Percentiles rank a stretch among this genome's conserved stretches.
These are phyloP conservation scores for Xylariaceae sp. DNA, from an alignment of 2,329 filamentous ascomycete genomes.

Conservation along the genomic window DNA sequence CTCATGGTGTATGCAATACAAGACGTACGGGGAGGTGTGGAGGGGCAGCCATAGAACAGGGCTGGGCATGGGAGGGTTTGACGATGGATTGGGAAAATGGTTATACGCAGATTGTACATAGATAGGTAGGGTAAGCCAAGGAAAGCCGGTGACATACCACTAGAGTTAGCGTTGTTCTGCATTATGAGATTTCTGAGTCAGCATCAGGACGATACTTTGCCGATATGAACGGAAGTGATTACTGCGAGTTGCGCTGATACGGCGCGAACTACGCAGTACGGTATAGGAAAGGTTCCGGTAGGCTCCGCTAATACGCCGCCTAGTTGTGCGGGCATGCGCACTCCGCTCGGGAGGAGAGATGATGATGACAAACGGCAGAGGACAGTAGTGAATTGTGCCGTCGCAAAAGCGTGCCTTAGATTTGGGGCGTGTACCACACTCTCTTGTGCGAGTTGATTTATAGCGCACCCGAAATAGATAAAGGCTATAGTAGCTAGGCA, in stretches of 20 bases:
- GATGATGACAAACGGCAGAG: neutral
- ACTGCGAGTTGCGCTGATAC: constrained; percentile 10
- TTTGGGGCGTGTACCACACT: no score
- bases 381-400: no score
- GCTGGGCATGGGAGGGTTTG: constrained; percentile 23
- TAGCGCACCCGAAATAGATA: no score
- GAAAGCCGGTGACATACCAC: constrained; percentile 37
- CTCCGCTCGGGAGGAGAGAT: constrained; percentile 16
- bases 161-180: constrained; percentile 37
- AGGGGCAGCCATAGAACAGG: constrained; percentile 28
- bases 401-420: no score
- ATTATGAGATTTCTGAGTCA: constrained; percentile 41
- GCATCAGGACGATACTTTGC: constrained; percentile 29
- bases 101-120: constrained; percentile 28
- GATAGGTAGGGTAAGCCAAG: constrained; percentile 24
- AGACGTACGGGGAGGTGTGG: constrained; percentile 19
- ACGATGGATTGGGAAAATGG: constrained; percentile 32
- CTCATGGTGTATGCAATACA: constrained; percentile 27
- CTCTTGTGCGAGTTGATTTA: no score
- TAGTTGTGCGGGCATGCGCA: constrained; percentile 19
- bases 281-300: constrained; percentile 1
- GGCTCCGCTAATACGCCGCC: constrained; percentile 20
- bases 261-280: neutral
- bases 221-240: constrained; percentile 2
- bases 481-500: neutral